Base-by-base conservation (phyloP, 2,329 filamentous ascomycete species). In the Ascochyta fabae region DNA sequence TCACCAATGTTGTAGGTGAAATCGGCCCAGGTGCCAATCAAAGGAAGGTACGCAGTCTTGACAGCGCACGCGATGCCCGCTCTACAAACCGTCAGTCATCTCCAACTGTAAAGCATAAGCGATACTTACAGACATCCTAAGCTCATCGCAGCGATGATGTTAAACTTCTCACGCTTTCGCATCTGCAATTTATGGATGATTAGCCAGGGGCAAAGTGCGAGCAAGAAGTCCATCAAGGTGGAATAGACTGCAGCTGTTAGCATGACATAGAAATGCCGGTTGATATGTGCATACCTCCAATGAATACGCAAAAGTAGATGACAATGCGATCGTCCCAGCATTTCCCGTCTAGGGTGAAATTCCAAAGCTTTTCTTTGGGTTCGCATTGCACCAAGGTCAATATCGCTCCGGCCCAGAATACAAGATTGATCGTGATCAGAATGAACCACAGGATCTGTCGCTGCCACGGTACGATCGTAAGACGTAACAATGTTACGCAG, bases 151-250 rank as follows among this genome's bases (percentile, higher is more conserved):
- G 67, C 13, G 1, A 58, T 61, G 35, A 70, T 60, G 24, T 62
- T 65, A 8, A 62, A n/a, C 26, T 71, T 73, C 43, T 73, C 70
- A 8, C 61, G 59, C 42, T 51, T 60, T 29, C 55, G 61, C 63
- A 72, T 73, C 40, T 71, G 59, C 19, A 73, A 50, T 3, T 61
- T 62, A 55, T 64, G 66, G 8, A 72, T 56, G 13, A 71, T 58
- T 15, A 66, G 29, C 51, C 60, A 71, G 1, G 69, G 69, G 16
- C 70, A 61, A 1, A 63, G 24, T 16, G 69, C 68, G 9, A 73
- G 61, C 12, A 68, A 48, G 31, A 72, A 62, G 40, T 72, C 71
- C 58, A 71, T 62, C 13, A 63, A 19, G 1, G 44, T 36, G 3
- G 58, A 63, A 36, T 61, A 65, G 8, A 35, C 54, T 45, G 23